Evolutionary conservation across 371 early-diverging fungal species (phyloP).

Genomic region (Mortierella sp.): DNA sequence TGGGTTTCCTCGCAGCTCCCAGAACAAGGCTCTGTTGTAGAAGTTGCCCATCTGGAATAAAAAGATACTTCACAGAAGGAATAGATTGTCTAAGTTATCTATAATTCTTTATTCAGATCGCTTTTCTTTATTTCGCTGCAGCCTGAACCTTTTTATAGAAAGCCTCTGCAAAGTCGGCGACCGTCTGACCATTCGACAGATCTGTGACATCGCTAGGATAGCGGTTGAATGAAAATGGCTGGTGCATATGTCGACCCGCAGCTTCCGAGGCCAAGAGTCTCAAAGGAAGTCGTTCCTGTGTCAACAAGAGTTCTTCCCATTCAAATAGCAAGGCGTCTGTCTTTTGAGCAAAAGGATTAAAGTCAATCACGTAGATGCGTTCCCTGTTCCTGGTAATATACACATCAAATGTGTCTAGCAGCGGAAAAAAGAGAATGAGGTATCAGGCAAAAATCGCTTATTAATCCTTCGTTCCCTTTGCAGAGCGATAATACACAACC

Average conservation of each 20-base stretch:
- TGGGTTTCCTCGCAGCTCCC: slow-evolving; percentile 76
- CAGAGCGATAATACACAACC: not conserved
- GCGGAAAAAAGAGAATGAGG: too few relatives aligned
- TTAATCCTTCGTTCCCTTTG: too few relatives aligned
- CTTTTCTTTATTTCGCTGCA: slow-evolving; percentile 11
- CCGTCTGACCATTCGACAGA: slow-evolving; percentile 75
- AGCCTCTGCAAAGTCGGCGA: slow-evolving; percentile 80
- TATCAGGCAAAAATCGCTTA: not conserved
- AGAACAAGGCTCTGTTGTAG: slow-evolving; percentile 21
- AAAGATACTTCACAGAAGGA: slow-evolving; percentile 1
- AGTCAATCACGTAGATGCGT: slow-evolving; percentile 84
- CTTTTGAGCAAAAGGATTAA: slow-evolving; percentile 83
- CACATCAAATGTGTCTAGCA: slow-evolving; percentile 88
- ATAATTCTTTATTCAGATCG: too few relatives aligned
- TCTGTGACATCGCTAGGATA: slow-evolving; percentile 83
- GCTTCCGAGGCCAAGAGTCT: slow-evolving; percentile 63
- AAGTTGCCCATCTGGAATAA: slow-evolving; percentile 20
- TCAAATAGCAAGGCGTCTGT: slow-evolving; percentile 85
- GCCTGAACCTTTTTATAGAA: slow-evolving; percentile 61
- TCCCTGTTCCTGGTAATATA: slow-evolving; percentile 73
- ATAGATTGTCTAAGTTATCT: not conserved
- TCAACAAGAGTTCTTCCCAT: slow-evolving; percentile 79
- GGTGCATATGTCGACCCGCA: slow-evolving; percentile 58
- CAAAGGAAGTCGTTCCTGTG: slow-evolving; percentile 47
- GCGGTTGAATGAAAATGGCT: slow-evolving; percentile 70